These are phyloP conservation scores for Blumeria hordei DNA, from an alignment of 2,329 filamentous ascomycete genomes.

Conservation along the genomic window DNA sequence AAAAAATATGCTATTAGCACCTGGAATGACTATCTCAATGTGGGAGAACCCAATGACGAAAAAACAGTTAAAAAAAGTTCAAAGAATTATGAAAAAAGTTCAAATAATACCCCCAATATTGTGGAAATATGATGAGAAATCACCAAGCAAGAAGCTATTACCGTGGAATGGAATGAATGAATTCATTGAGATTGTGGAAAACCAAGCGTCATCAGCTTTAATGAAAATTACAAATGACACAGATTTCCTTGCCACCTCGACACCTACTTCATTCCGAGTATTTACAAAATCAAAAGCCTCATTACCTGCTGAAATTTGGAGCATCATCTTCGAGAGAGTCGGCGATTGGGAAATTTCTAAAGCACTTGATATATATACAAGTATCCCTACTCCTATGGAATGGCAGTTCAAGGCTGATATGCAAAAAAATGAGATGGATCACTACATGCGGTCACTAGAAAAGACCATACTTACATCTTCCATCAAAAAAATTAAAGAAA, in stretches of 20 bases:
- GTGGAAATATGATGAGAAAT: slow-evolving; percentile 48
- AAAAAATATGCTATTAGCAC: slow-evolving; percentile 65
- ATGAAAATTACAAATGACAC: slow-evolving; percentile 50
- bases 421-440: slow-evolving; percentile 38
- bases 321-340: slow-evolving; percentile 60
- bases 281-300: slow-evolving; percentile 18
- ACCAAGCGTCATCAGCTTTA: slow-evolving; percentile 39
- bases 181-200: slow-evolving; percentile 49
- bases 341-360: slow-evolving; percentile 80
- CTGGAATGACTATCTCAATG: slow-evolving; percentile 71
- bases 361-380: slow-evolving; percentile 59
- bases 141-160: slow-evolving; percentile 26
- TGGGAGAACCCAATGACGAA: slow-evolving; percentile 81
- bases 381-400: slow-evolving; percentile 43
- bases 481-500: slow-evolving; percentile 45
- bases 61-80: slow-evolving; percentile 64
- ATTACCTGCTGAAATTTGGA: slow-evolving; percentile 73
- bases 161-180: slow-evolving; percentile 44
- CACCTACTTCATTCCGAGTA: slow-evolving; percentile 20
- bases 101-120: slow-evolving; percentile 57
- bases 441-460: slow-evolving; percentile 58
- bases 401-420: slow-evolving; percentile 42
- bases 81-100: slow-evolving; percentile 70
- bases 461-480: slow-evolving; percentile 59
- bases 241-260: slow-evolving; percentile 16